Conservation (phyloP, 148 eudicot genomes). For the Diospyros lotus region DNA sequence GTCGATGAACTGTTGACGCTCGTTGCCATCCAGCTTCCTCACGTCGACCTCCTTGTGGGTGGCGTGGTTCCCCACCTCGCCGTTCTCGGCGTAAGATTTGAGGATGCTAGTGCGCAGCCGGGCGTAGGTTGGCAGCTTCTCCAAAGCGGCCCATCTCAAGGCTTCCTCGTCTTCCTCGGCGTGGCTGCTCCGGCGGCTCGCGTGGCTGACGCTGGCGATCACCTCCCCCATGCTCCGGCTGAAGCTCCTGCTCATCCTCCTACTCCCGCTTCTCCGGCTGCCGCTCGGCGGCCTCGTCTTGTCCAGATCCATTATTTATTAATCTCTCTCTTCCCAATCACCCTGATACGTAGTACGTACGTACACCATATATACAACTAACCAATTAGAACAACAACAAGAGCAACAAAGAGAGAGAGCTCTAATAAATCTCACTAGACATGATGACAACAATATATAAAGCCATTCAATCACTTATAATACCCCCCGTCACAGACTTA, state of each 20-base stretch:
- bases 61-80: slow-evolving; percentile 21
- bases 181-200: slow-evolving; percentile 30
- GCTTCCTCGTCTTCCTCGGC: slow-evolving; percentile 92
- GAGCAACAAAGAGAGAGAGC: too few relatives aligned
- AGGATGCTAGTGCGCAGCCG: slow-evolving; percentile 73
- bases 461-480: too few relatives aligned
- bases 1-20: slow-evolving; percentile 61
- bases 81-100: slow-evolving; percentile 38
- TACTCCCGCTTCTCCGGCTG: slow-evolving; percentile 26
- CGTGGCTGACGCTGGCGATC: slow-evolving; percentile 27
- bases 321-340: too few relatives aligned
- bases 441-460: too few relatives aligned
- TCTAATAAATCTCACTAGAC: too few relatives aligned
- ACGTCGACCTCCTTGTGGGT: slow-evolving; percentile 76
- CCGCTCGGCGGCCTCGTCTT: slow-evolving; percentile 7
- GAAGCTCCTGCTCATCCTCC: slow-evolving; percentile 39
- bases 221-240: slow-evolving; percentile 48
- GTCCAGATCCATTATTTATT: slow-evolving; percentile 22
- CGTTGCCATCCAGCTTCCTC: slow-evolving; percentile 58
- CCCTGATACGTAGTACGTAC: too few relatives aligned
- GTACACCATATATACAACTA: too few relatives aligned
- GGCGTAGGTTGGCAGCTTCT: slow-evolving; percentile 80
- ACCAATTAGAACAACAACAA: too few relatives aligned
- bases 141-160: slow-evolving; percentile 85
- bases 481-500: too few relatives aligned